Conservation (phyloP, 1,284 basidiomycete genomes). For the Puccinia horiana region DNA sequence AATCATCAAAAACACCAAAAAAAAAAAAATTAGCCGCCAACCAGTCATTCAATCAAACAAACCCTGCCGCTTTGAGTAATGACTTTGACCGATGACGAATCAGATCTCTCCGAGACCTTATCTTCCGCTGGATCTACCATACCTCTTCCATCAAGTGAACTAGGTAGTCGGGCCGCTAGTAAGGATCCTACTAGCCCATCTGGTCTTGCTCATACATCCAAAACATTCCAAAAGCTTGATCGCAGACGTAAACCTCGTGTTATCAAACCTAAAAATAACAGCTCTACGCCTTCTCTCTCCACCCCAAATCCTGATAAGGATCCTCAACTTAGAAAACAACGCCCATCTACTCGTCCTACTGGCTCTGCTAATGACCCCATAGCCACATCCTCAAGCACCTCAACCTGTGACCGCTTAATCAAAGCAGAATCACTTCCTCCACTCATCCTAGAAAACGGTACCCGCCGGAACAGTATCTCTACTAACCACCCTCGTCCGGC, state of each 20-base stretch:
- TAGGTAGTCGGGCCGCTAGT: slow-evolving; percentile 46
- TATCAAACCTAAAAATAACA: slow-evolving; percentile 32
- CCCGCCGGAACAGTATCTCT: slow-evolving; percentile 9
- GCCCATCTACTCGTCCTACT: slow-evolving; percentile 17
- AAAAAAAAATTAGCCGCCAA: neutral
- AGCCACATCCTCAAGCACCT: slow-evolving; percentile 23
- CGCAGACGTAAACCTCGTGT: slow-evolving; percentile 34
- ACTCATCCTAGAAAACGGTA: slow-evolving; percentile 24
- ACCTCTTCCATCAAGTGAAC: slow-evolving; percentile 49
- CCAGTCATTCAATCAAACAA: neutral
- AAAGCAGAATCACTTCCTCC: slow-evolving; percentile 49
- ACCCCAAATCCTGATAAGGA: slow-evolving; percentile 28
- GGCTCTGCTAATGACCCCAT: slow-evolving; percentile 1
- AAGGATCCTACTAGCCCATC: slow-evolving; percentile 45
- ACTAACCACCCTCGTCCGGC: slow-evolving; percentile 18
- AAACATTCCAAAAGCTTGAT: slow-evolving; percentile 35
- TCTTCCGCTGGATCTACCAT: slow-evolving; percentile 49
- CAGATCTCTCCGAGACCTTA: slow-evolving; percentile 48
- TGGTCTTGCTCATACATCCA: slow-evolving; percentile 14
- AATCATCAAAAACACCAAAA: neutral
- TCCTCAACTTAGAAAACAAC: slow-evolving; percentile 25
- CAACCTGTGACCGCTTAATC: slow-evolving; percentile 18
- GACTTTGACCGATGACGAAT: slow-evolving; percentile 49
- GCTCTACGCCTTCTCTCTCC: slow-evolving; percentile 23
- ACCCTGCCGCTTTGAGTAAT: slow-evolving; percentile 2